Evolutionary conservation across 257 asterid genomes (phyloP).

Genomic region (Solanum sitiens): DNA sequence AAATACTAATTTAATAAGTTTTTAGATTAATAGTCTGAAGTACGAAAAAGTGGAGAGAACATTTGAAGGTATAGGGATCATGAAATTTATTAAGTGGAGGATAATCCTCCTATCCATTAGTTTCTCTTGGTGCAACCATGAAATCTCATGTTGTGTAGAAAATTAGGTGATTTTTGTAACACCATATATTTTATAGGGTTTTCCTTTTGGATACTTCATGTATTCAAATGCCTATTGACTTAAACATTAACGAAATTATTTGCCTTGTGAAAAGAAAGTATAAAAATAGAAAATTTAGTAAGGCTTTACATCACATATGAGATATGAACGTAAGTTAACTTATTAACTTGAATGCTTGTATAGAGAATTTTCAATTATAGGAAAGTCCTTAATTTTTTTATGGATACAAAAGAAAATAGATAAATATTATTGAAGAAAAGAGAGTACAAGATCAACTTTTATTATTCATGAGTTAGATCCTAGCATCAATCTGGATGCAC

Average conservation of each 20-base stretch:
- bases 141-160: not conserved
- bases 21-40: not conserved
- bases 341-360: no score
- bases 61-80: not conserved
- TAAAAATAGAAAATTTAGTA: no score
- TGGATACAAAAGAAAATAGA: no score
- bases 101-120: not conserved
- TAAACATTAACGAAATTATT: not conserved
- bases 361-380: no score
- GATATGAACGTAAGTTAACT: no score
- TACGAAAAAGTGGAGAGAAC: not conserved
- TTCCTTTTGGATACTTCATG: not conserved
- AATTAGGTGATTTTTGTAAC: not conserved
- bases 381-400: no score
- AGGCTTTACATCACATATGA: no score
- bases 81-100: not conserved
- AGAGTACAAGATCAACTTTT: no score
- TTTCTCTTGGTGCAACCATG: not conserved
- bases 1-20: not conserved
- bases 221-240: not conserved
- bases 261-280: no score
- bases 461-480: not conserved
- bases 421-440: no score
- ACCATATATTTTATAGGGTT: not conserved
- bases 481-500: not conserved